These are phyloP conservation scores for Theobroma cacao DNA, from an alignment of 345 rosid genomes.

Conservation along the genomic window DNA sequence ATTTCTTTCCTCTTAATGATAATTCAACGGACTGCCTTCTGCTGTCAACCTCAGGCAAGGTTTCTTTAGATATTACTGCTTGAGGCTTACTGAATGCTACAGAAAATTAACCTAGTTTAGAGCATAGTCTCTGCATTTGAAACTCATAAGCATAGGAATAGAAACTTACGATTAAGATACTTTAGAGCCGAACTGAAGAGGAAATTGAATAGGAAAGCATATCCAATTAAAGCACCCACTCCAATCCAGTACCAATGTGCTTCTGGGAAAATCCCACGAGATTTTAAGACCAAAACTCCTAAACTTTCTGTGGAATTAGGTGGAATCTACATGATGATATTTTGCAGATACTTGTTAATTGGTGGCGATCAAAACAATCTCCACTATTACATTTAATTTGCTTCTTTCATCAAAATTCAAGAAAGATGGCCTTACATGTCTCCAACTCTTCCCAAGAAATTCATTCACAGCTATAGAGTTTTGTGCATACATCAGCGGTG, in stretches of 20 bases:
- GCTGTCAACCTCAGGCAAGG: not conserved
- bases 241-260: slow-evolving; percentile 75
- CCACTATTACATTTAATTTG: not conserved
- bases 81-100: slow-evolving; percentile 46
- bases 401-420: not conserved
- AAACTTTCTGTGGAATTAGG: slow-evolving; percentile 20
- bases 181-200: slow-evolving; percentile 43
- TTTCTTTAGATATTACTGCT: slow-evolving; percentile 23
- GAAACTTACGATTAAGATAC: slow-evolving; percentile 49
- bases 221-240: slow-evolving; percentile 39
- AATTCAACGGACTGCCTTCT: not conserved
- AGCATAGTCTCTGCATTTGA: not conserved
- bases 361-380: not conserved
- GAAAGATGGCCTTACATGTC: slow-evolving; percentile 25
- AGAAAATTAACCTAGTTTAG: not conserved
- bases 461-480: slow-evolving; percentile 53
- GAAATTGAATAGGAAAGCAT: slow-evolving; percentile 41
- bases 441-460: slow-evolving; percentile 54
- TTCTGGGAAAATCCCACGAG: slow-evolving; percentile 44
- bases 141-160: slow-evolving; percentile 10
- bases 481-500: slow-evolving; percentile 66
- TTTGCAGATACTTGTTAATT: not conserved
- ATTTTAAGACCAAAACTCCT: slow-evolving; percentile 43
- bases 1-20: slow-evolving; percentile 1
- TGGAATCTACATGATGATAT: not conserved